Evolutionary conservation across 2,329 filamentous ascomycete genomes (phyloP).

Genomic region (Elsinoe fawcettii): DNA sequence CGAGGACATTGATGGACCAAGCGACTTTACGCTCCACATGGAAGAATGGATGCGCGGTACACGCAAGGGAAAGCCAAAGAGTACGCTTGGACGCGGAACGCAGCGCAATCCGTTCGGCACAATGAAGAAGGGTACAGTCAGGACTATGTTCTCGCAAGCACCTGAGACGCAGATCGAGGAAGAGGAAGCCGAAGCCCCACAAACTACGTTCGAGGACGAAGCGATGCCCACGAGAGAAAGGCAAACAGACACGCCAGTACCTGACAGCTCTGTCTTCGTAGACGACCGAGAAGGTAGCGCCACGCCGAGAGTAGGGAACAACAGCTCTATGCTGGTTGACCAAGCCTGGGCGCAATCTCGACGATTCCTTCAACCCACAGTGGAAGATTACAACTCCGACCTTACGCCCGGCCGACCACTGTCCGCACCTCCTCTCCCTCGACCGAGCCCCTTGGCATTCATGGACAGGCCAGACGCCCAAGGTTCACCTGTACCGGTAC

Average conservation of each 20-base stretch:
- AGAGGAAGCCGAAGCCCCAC: constrained; percentile 5
- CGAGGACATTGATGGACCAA: constrained; percentile 33
- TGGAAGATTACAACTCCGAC: constrained; percentile 28
- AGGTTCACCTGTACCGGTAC: not conserved
- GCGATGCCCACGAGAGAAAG: constrained; percentile 9
- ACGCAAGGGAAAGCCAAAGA: not conserved
- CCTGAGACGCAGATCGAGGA: constrained; percentile 14
- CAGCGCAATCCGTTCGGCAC: constrained; percentile 15
- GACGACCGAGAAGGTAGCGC: constrained; percentile 19
- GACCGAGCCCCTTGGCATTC: not conserved
- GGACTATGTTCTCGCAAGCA: constrained; percentile 14
- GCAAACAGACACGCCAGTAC: constrained; percentile 3
- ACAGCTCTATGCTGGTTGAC: constrained; percentile 17
- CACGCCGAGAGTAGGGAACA: constrained; percentile 23
- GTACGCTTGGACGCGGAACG: not conserved
- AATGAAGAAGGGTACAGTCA: constrained; percentile 19
- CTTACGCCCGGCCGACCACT: constrained; percentile 24
- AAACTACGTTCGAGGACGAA: not conserved
- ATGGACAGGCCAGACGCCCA: not conserved
- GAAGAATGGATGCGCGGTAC: constrained; percentile 27
- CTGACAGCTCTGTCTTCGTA: not conserved
- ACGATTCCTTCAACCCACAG: constrained; percentile 27
- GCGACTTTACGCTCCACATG: constrained; percentile 33
- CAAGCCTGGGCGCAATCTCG: constrained; percentile 12
- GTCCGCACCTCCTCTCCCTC: not conserved